These are phyloP conservation scores for Melanogaster broomeanus DNA, from an alignment of 768 basidiomycete genomes.

Conservation along the genomic window DNA sequence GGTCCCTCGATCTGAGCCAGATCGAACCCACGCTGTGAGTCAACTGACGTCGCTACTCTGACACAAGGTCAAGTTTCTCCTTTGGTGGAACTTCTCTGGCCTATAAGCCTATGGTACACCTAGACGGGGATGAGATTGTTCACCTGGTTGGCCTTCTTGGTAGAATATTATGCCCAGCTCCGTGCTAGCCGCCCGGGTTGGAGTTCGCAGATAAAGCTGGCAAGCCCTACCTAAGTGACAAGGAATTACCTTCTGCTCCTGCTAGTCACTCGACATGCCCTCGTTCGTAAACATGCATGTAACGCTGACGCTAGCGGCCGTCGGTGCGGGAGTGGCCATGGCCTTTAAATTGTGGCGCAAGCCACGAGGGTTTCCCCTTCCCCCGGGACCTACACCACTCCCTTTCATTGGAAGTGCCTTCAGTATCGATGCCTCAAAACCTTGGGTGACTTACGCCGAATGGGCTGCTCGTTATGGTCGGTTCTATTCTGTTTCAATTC, in stretches of 20 bases:
- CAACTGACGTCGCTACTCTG: too few relatives aligned
- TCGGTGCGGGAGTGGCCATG: background rate
- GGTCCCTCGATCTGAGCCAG: too few relatives aligned
- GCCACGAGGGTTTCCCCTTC: conserved; percentile 3
- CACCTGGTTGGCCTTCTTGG: too few relatives aligned
- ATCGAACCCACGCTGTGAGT: too few relatives aligned
- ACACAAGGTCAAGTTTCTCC: too few relatives aligned
- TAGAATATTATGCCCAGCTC: too few relatives aligned
- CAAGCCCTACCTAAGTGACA: too few relatives aligned
- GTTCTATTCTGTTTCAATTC: background rate
- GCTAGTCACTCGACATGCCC: background rate
- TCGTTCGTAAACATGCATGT: background rate
- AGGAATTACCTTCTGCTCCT: background rate
- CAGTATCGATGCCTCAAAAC: conserved; percentile 14
- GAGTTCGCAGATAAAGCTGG: too few relatives aligned
- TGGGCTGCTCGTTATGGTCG: conserved; percentile 21
- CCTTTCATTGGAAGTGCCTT: conserved; percentile 19
- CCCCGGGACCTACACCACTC: conserved; percentile 17
- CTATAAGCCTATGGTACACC: too few relatives aligned
- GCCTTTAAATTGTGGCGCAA: background rate
- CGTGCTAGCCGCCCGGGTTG: too few relatives aligned
- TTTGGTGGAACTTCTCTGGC: too few relatives aligned
- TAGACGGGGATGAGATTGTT: too few relatives aligned
- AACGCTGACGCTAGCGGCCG: background rate
- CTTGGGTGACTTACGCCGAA: conserved; percentile 20